These are phyloP conservation scores for Cladosporium sp. DNA, from an alignment of 2,329 filamentous ascomycete genomes.

Conservation along the genomic window DNA sequence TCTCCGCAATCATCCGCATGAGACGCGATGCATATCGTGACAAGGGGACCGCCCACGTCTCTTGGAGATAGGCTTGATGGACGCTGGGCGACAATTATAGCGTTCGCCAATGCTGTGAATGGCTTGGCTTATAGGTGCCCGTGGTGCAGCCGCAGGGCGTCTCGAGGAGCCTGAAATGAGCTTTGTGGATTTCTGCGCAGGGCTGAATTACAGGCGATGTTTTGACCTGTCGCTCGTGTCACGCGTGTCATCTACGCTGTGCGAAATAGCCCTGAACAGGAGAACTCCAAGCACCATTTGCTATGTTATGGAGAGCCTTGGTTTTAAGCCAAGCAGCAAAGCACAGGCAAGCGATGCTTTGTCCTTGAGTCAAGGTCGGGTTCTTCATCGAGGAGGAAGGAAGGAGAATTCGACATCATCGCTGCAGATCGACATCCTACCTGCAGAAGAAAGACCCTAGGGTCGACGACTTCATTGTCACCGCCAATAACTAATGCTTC, in stretches of 20 bases:
- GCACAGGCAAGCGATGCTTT: neutral
- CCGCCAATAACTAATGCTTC: neutral
- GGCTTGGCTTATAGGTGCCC: neutral
- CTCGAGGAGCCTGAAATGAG: neutral
- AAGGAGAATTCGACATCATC: neutral
- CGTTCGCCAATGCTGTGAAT: neutral
- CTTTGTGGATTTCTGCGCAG: neutral
- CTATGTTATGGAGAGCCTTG: neutral
- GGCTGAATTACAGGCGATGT: neutral
- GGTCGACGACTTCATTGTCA: neutral
- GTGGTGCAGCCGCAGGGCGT: neutral
- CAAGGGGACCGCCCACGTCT: neutral
- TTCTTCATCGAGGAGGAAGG: neutral
- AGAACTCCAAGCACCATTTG: neutral
- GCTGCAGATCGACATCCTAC: neutral
- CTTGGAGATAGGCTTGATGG: conserved; percentile 6
- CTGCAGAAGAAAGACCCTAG: neutral
- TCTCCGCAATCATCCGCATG: neutral
- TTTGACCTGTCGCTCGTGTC: neutral
- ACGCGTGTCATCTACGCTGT: neutral
- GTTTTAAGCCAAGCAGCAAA: neutral
- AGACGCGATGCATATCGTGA: neutral
- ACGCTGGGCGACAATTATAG: conserved; percentile 14
- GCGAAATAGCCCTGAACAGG: neutral
- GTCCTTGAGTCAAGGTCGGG: neutral